Conservation (phyloP, 345 rosid genomes). For the Erysimum cheiranthoides region DNA sequence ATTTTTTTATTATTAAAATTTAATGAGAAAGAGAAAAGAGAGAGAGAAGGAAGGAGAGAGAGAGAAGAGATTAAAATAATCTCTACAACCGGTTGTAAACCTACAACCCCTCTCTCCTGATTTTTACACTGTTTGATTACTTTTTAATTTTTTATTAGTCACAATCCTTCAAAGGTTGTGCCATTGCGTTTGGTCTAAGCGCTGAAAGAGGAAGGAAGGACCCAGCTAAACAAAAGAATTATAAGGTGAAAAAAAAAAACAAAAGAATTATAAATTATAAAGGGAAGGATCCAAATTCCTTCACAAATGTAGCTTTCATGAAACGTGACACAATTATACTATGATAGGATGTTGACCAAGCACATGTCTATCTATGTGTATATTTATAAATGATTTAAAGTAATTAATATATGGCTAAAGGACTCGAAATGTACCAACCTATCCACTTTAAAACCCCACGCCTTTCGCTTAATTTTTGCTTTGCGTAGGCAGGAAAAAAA, state of each 20-base stretch:
- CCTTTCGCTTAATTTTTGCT: background rate
- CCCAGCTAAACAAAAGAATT: background rate
- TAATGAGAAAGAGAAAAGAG: too few species aligned
- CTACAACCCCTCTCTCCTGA: too few species aligned
- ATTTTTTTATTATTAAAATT: too few species aligned
- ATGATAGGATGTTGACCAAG: conserved; percentile 36
- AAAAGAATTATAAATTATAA: background rate
- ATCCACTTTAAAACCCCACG: background rate
- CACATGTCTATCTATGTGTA: background rate
- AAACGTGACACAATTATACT: conserved; percentile 42
- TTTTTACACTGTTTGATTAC: too few species aligned
- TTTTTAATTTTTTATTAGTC: too few species aligned
- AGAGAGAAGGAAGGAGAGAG: too few species aligned
- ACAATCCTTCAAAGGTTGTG: too few species aligned
- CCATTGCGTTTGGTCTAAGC: too few species aligned
- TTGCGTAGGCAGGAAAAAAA: background rate
- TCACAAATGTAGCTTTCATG: conserved; percentile 36
- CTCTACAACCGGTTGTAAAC: too few species aligned
- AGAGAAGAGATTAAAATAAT: too few species aligned
- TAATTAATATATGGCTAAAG: background rate
- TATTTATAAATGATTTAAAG: background rate
- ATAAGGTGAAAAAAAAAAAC: too few species aligned
- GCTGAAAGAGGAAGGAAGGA: too few species aligned
- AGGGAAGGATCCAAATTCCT: conserved; percentile 19
- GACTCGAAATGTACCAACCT: conserved; percentile 20